A percentile compares a stretch with the other conserved stretches of the same genome.
These are phyloP conservation scores for Dothideomycetes sp. DNA, from an alignment of 2,329 filamentous ascomycete species.

Conservation along the genomic window DNA sequence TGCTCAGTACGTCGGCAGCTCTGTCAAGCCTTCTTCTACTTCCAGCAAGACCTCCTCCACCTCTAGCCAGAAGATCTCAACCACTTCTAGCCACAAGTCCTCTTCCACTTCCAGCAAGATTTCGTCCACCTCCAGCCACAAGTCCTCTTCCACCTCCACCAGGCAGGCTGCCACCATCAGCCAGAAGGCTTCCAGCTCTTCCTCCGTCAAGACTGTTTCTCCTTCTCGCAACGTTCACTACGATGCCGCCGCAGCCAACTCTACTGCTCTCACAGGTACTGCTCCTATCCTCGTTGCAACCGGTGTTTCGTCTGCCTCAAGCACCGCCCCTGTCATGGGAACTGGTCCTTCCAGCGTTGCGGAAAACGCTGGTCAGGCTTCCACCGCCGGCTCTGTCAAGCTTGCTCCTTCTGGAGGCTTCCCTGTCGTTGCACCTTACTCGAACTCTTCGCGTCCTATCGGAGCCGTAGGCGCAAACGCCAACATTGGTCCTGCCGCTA, in stretches of 20 bases:
- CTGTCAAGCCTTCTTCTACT: background rate
- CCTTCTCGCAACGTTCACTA: background rate
- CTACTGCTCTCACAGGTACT: constrained; percentile 2
- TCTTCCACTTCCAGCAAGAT: background rate
- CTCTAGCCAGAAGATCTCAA: background rate
- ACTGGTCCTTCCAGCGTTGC: background rate
- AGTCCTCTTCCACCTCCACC: no score
- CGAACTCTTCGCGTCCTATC: constrained; percentile 2
- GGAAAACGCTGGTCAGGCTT: background rate
- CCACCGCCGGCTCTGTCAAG: constrained; percentile 3
- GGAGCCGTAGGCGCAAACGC: background rate
- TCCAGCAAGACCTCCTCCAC: background rate
- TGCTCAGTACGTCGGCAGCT: background rate
- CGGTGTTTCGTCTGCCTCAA: background rate
- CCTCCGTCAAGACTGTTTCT: no score
- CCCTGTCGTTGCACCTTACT: constrained; percentile 4
- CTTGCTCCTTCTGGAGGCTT: constrained; percentile 6
- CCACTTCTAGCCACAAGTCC: background rate
- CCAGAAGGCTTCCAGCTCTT: background rate
- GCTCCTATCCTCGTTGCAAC: background rate
- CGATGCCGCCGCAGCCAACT: constrained; percentile 2
- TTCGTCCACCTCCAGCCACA: background rate
- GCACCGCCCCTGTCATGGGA: background rate
- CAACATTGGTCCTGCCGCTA: background rate
- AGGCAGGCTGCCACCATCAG: background rate